Percentiles rank a stretch among this genome's conserved stretches.
Evolutionary conservation across 2,329 filamentous ascomycete species (phyloP).

Genomic region (Paramyrothecium sp.): DNA sequence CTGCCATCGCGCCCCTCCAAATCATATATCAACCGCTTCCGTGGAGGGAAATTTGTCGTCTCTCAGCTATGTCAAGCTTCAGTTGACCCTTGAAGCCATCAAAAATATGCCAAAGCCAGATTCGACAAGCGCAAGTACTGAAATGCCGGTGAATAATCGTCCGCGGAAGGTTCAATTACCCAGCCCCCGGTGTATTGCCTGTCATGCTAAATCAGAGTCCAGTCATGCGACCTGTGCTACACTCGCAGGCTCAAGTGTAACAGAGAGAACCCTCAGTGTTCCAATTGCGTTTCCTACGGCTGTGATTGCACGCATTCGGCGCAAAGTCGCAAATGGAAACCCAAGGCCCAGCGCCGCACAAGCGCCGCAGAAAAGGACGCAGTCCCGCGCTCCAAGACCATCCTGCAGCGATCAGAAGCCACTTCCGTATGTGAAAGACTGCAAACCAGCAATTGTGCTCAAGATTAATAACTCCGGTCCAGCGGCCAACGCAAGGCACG

Average conservation of each 20-base stretch:
- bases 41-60: background rate
- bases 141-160: background rate
- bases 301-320: constrained; percentile 10
- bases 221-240: constrained; percentile 35
- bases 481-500: background rate
- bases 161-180: constrained; percentile 1
- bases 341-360: constrained; percentile 9
- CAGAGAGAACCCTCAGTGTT: constrained; percentile 33
- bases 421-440: background rate
- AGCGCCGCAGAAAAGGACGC: constrained; percentile 7
- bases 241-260: constrained; percentile 39
- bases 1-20: background rate
- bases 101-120: constrained; percentile 3
- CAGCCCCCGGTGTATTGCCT: constrained; percentile 4
- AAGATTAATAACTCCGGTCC: background rate
- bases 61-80: background rate
- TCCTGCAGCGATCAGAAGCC: background rate
- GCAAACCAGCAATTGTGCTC: background rate
- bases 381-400: background rate
- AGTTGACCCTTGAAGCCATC: background rate
- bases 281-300: constrained; percentile 35
- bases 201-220: constrained; percentile 7
- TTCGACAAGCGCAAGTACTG: constrained; percentile 8
- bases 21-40: background rate
- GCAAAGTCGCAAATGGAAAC: constrained; percentile 14